These are phyloP conservation scores for Clonostachys byssicola DNA, from an alignment of 2,329 filamentous ascomycete genomes.

Conservation along the genomic window DNA sequence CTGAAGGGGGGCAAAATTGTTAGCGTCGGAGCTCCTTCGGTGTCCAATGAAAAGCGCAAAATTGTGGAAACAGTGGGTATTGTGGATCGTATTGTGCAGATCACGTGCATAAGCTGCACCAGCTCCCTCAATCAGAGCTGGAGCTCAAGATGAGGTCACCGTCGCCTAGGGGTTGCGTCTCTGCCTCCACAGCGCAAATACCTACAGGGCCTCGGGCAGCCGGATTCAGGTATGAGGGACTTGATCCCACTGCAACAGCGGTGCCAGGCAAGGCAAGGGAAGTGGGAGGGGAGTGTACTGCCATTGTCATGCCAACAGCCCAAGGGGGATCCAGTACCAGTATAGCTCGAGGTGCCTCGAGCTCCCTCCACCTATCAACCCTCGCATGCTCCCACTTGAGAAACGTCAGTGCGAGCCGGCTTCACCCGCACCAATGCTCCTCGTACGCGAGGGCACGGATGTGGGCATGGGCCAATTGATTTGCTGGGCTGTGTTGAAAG, in stretches of 20 bases:
- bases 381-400: not conserved
- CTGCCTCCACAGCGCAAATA: too few species aligned
- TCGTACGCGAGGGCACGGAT: too few species aligned
- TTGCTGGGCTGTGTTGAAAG: too few species aligned
- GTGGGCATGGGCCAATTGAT: too few species aligned
- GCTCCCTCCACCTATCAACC: constrained; percentile 1
- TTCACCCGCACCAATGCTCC: too few species aligned
- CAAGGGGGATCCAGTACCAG: too few species aligned
- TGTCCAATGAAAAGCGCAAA: not conserved
- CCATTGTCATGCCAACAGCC: too few species aligned
- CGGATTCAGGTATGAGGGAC: too few species aligned
- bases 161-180: not conserved
- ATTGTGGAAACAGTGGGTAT: not conserved
- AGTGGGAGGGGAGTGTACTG: too few species aligned
- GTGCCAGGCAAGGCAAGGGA: too few species aligned
- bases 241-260: too few species aligned
- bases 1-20: constrained; percentile 33
- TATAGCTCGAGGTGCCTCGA: not conserved
- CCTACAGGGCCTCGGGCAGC: too few species aligned
- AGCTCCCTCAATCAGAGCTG: not conserved
- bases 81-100: not conserved
- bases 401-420: not conserved
- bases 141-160: constrained; percentile 1
- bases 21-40: constrained; percentile 16
- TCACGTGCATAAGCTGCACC: not conserved